Evolutionary conservation across 2,329 filamentous ascomycete genomes (phyloP).

Genomic region (Exophiala alcalophila): DNA sequence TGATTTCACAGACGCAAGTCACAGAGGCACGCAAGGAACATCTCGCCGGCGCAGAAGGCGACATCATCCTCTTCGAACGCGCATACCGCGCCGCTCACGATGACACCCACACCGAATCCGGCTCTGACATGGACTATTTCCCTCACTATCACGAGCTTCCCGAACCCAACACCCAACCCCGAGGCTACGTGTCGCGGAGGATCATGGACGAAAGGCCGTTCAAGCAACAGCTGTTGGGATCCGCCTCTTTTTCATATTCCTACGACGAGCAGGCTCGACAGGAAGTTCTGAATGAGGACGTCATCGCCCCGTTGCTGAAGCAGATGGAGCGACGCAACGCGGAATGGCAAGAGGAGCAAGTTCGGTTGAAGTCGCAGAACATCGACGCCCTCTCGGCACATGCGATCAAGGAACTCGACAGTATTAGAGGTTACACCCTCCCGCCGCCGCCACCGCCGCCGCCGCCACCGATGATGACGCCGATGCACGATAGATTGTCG

Average conservation of each 20-base stretch:
- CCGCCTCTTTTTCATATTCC: too few species aligned
- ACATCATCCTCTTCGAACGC: constrained; percentile 40
- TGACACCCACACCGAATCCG: constrained; percentile 43
- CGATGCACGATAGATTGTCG: constrained; percentile 13
- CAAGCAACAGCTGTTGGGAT: constrained; percentile 19
- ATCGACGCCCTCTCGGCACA: constrained; percentile 23
- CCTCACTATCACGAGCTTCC: constrained; percentile 29
- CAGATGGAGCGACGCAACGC: constrained; percentile 23
- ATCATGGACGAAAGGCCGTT: constrained; percentile 30
- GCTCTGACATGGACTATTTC: constrained; percentile 33
- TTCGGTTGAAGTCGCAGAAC: constrained; percentile 16
- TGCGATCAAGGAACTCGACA: constrained; percentile 23
- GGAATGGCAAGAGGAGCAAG: constrained; percentile 18
- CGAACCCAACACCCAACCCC: constrained; percentile 24
- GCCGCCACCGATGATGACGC: too few species aligned
- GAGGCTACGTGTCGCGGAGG: constrained; percentile 27
- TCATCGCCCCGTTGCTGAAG: constrained; percentile 27
- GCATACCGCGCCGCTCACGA: constrained; percentile 41
- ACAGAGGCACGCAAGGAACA: constrained; percentile 33
- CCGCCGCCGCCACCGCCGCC: too few species aligned
- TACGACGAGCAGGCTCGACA: constrained; percentile 28
- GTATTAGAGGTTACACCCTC: constrained; percentile 17
- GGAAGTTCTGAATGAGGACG: constrained; percentile 29
- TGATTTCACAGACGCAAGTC: constrained; percentile 33
- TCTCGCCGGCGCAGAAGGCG: constrained; percentile 40